Percentiles rank a stretch among this genome's conserved stretches.
Conservation (phyloP, 2,329 filamentous ascomycete species). For the Pseudopithomyces maydicus region DNA sequence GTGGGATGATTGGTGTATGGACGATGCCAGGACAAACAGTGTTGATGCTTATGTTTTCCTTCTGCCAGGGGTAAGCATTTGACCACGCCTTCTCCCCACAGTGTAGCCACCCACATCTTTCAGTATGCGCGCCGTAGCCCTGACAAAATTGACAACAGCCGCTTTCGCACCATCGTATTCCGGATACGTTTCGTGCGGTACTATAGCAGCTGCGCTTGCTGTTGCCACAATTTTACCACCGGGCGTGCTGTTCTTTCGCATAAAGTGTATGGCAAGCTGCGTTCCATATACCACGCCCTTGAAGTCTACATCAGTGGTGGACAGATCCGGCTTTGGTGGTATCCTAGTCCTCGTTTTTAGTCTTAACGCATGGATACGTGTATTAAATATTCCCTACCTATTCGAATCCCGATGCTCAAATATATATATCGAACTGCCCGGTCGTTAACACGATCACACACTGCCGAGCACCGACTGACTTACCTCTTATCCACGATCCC, state of each 20-base stretch:
- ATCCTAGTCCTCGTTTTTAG: conserved; percentile 29
- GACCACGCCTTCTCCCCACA: not conserved
- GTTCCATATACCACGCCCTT: conserved; percentile 59
- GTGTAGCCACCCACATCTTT: conserved; percentile 16
- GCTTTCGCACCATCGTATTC: conserved; percentile 60
- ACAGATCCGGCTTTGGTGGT: conserved; percentile 53
- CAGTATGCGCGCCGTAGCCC: conserved; percentile 26
- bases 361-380: not conserved
- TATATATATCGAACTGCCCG: conserved; percentile 52
- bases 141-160: conserved; percentile 41
- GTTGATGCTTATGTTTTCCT: conserved; percentile 57
- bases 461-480: not conserved
- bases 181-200: conserved; percentile 53
- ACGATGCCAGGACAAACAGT: conserved; percentile 57
- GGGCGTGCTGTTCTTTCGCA: conserved; percentile 54
- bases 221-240: conserved; percentile 55
- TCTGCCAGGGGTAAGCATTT: conserved; percentile 26
- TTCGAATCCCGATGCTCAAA: conserved; percentile 38
- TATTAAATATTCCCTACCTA: conserved; percentile 15
- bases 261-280: conserved; percentile 58
- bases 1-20: conserved; percentile 43
- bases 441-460: not conserved
- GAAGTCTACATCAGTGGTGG: conserved; percentile 56
- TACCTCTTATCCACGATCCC: conserved; percentile 53
- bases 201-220: conserved; percentile 50